Conservation (phyloP, 2,329 filamentous ascomycete species). For the Huntiella savannae region DNA sequence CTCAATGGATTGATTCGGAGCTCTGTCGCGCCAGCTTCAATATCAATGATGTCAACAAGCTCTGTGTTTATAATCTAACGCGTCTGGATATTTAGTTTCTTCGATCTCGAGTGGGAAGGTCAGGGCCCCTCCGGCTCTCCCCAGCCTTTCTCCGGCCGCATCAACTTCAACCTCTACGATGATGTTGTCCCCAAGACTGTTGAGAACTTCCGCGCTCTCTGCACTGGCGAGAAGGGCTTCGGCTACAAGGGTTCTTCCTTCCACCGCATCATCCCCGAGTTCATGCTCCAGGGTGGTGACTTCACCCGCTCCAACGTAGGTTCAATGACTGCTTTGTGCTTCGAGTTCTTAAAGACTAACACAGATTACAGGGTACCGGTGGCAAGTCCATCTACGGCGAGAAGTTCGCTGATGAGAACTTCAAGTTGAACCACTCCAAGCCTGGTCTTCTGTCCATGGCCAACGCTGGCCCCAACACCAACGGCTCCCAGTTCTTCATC, state of each 20-base stretch:
- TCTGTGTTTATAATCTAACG: conserved; percentile 1
- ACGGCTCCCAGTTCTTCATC: conserved; percentile 96
- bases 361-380: conserved; percentile 50
- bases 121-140: conserved; percentile 45
- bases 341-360: background rate
- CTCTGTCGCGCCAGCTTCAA: background rate
- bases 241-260: conserved; percentile 70
- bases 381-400: conserved; percentile 90
- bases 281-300: conserved; percentile 95
- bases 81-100: conserved; percentile 30
- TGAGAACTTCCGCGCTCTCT: conserved; percentile 69
- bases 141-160: conserved; percentile 37
- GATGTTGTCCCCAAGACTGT: conserved; percentile 74
- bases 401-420: conserved; percentile 92
- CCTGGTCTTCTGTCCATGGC: conserved; percentile 83
- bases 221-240: conserved; percentile 62
- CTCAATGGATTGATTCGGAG: background rate
- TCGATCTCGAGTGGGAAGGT: conserved; percentile 56
- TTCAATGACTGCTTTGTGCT: conserved; percentile 12
- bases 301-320: conserved; percentile 82
- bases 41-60: background rate
- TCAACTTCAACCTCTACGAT: conserved; percentile 80
- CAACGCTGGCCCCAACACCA: conserved; percentile 91
- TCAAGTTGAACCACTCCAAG: conserved; percentile 50
- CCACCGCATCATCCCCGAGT: conserved; percentile 82